Base-by-base conservation (phyloP, 164 flowering plant genomes). In the Amborella trichopoda region DNA sequence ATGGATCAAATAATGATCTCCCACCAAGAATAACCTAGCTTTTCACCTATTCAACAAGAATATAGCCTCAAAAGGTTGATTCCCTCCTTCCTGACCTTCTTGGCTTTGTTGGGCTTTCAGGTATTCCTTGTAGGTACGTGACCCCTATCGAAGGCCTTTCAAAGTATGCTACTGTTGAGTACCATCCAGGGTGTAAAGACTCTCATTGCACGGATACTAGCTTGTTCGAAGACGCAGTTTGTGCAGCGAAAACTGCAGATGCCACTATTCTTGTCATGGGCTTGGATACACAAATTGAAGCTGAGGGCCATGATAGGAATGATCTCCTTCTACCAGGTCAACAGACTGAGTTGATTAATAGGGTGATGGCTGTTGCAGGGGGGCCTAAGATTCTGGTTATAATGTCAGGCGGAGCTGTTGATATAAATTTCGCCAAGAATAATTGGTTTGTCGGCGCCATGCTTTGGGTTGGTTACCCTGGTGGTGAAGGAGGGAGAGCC, bases 381-480 rank as follows among this genome's bases (percentile, higher is more conserved):
- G 81, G 86, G 4, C 91, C 95, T 0, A 56, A 63, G 0, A 39
- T 81, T 2, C 40, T 85, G 44, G 85, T 85, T 17, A 41, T 85
- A 30, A 68, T 82, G 74, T 55, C 66, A 3, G 88, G 81, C 2
- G 85, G 93, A 2, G 83, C 78, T 0, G 28, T 82, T 12, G 95
- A 85, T 55, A 70, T 85, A 22, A 40, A 80, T 0, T 82, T 80
- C 39, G 91, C 88, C 0, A 77, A 74, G 55, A 54, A 77, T 23
- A 72, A 85, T 47, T 88, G 83, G 2, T 64, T 57, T 0, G 65
- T 85, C 25, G 12, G 57, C 0, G 83, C 80, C 23, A 85, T 85
- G n/a, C 2, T 85, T 2, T 85, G 88, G 91, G 95, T 55, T 24
- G 91, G 95, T 0, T 85, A 77, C 54, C 91, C 95, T 5, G 95